phyloP scores from a whole-genome alignment of 1,284 basidiomycete species.

The Puccinia triticina region DNA sequence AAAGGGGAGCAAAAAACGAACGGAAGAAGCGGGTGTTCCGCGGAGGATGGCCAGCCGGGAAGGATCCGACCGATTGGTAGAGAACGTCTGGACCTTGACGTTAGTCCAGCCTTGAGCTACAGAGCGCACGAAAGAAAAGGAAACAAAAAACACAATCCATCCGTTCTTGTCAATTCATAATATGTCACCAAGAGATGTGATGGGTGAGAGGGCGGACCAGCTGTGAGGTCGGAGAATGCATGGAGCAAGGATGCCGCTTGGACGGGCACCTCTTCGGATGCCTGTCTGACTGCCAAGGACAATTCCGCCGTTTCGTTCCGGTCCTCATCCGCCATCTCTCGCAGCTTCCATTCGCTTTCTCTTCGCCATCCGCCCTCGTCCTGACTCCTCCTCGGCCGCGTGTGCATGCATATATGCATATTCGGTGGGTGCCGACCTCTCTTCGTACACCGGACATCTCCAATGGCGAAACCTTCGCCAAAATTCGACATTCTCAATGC shows the following conservation, averaged over 20 bases:
- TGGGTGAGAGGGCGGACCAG: constrained; percentile 52
- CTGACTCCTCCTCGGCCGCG: no score
- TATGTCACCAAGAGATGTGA: no score
- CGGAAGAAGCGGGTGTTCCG: constrained; percentile 14
- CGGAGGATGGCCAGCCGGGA: constrained; percentile 6
- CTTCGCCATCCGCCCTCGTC: no score
- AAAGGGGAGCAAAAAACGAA: no score
- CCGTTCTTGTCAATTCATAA: no score
- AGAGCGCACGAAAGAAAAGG: background rate
- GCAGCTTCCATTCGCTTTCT: background rate
- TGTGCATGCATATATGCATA: no score
- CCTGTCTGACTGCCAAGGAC: background rate
- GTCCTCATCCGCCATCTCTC: background rate
- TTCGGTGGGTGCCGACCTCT: no score
- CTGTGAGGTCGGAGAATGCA: constrained; percentile 58
- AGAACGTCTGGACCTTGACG: constrained; percentile 48
- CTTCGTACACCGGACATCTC: no score
- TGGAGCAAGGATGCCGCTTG: constrained; percentile 59
- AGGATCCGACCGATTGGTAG: constrained; percentile 25
- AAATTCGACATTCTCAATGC: no score
- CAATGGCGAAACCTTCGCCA: no score
- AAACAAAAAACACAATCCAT: no score
- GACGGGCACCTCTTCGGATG: constrained; percentile 47
- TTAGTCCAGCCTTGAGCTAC: constrained; percentile 55
- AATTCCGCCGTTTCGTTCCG: background rate